Conservation (phyloP, 2,329 filamentous ascomycete species). For the Penicillium sp. region DNA sequence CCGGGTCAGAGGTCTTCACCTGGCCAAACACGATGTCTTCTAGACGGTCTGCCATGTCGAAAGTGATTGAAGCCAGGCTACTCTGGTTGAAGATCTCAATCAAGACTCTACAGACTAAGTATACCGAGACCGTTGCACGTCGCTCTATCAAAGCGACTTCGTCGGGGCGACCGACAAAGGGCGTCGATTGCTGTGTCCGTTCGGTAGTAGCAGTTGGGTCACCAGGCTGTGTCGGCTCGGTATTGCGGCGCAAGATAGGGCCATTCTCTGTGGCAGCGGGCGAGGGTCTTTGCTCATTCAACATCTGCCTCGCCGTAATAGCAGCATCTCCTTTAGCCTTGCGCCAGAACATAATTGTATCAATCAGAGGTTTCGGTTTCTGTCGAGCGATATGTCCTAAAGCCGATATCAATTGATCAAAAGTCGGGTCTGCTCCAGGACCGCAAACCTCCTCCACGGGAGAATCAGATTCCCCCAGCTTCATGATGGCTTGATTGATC, state of each 20-base stretch:
- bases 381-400: constrained; percentile 91
- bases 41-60: constrained; percentile 89
- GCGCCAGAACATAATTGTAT: constrained; percentile 97
- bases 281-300: constrained; percentile 33
- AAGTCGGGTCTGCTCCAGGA: constrained; percentile 78
- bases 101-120: constrained; percentile 88
- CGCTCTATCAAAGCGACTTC: constrained; percentile 79
- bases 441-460: constrained; percentile 89
- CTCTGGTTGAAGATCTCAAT: constrained; percentile 94
- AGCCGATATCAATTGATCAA: constrained; percentile 91
- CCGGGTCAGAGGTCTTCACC: constrained; percentile 81
- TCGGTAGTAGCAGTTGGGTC: constrained; percentile 34
- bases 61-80: constrained; percentile 74
- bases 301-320: constrained; percentile 58
- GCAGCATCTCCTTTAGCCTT: constrained; percentile 93
- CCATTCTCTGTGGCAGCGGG: constrained; percentile 40
- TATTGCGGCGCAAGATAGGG: constrained; percentile 67
- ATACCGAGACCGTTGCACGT: constrained; percentile 90
- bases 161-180: constrained; percentile 58
- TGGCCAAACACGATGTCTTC: constrained; percentile 98
- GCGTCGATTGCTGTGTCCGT: constrained; percentile 27
- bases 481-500: constrained; percentile 81
- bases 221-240: constrained; percentile 62
- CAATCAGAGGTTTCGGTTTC: constrained; percentile 91
- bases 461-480: constrained; percentile 75